phyloP scores from a whole-genome alignment of 2,329 filamentous ascomycete species.

The Cryphonectria carpinicola region DNA sequence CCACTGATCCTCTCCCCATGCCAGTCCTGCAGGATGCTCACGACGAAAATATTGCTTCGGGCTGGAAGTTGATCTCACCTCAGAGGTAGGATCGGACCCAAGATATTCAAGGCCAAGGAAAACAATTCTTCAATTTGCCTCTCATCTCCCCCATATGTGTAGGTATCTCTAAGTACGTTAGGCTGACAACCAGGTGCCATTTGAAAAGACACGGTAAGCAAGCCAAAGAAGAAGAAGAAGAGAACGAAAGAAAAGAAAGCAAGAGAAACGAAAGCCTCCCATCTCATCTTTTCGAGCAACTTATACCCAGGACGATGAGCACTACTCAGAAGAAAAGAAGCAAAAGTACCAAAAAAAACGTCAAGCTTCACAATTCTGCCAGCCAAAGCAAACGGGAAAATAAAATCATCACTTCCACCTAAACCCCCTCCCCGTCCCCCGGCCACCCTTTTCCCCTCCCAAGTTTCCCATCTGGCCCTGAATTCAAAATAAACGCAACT shows the following conservation, averaged over 20 bases:
- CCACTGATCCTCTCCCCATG: neutral
- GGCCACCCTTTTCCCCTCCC: too few species aligned
- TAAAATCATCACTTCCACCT: slow-evolving; percentile 9
- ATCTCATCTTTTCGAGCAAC: slow-evolving; percentile 13
- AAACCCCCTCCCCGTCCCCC: slow-evolving; percentile 10
- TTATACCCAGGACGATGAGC: slow-evolving; percentile 6
- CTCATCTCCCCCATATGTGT: slow-evolving; percentile 22
- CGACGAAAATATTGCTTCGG: neutral
- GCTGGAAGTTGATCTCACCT: neutral
- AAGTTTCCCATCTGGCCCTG: neutral
- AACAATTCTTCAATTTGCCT: slow-evolving; percentile 22
- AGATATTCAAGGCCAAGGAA: neutral
- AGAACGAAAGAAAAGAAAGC: neutral
- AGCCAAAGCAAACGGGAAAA: slow-evolving; percentile 3
- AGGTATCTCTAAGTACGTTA: slow-evolving; percentile 27
- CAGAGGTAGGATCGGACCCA: neutral
- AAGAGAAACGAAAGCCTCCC: neutral
- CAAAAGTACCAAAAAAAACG: slow-evolving; percentile 3
- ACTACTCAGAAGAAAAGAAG: slow-evolving; percentile 18
- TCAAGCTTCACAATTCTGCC: neutral
- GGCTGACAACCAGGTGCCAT: slow-evolving; percentile 20
- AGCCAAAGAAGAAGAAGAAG: neutral
- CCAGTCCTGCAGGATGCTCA: neutral
- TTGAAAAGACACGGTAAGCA: slow-evolving; percentile 9
- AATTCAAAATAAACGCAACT: slow-evolving; percentile 1